These are phyloP conservation scores for Ganoderma multipileum DNA, from an alignment of 1,284 basidiomycete genomes.

Conservation along the genomic window DNA sequence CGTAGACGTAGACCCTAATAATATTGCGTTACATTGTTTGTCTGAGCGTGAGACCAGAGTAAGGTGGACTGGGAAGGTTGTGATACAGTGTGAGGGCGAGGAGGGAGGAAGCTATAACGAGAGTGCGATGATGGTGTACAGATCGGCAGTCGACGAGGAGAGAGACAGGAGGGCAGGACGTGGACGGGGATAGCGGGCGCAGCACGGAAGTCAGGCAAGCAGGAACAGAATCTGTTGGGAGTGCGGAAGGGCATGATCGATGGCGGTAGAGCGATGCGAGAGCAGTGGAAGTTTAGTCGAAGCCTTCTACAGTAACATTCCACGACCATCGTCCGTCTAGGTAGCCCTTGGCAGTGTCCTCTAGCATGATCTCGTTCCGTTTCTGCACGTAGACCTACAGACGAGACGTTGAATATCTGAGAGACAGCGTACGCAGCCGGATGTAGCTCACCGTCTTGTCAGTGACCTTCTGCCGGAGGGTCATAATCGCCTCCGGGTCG, in stretches of 20 bases:
- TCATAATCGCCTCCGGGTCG: constrained; percentile 84
- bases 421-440: constrained; percentile 15
- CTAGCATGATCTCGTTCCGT: constrained; percentile 92
- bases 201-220: not conserved
- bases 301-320: constrained; percentile 74
- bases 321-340: constrained; percentile 85
- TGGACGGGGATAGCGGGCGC: constrained; percentile 1
- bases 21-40: constrained; percentile 11
- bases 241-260: not conserved
- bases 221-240: not conserved
- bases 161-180: not conserved
- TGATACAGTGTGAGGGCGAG: not conserved
- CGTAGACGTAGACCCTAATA: not conserved
- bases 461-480: constrained; percentile 90
- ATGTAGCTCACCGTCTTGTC: constrained; percentile 80
- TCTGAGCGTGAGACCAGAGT: not conserved
- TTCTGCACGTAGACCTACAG: constrained; percentile 94
- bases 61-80: not conserved
- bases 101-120: not conserved
- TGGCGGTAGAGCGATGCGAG: constrained; percentile 1
- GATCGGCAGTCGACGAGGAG: not conserved
- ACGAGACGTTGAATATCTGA: not conserved
- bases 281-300: constrained; percentile 42
- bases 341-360: constrained; percentile 94
- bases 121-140: not conserved